Evolutionary conservation across 768 basidiomycete genomes (phyloP), one percentile per base, ranked within the genome.

Genomic region (Calocera viscosa): DNA sequence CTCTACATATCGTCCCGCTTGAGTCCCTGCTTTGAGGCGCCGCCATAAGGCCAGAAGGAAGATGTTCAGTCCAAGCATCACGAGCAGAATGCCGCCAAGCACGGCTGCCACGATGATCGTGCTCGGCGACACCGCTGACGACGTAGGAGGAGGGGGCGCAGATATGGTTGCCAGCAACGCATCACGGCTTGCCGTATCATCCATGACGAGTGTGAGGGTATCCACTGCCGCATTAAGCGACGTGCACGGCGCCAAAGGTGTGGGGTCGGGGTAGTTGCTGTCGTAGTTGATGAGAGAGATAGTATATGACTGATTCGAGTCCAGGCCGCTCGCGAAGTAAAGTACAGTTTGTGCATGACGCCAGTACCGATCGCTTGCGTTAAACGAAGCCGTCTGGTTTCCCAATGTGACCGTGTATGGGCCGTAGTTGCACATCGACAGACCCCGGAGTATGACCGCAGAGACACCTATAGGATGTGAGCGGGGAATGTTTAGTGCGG

Each of bases 401-500:
- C 53, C 53, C 22, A 60, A 22, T 2, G 53, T 60, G 30, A 60
- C 19, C 7, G 53, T 28, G 22, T 60, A 60, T 5, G 53, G 14
- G 30, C 53, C 53, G 19, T 60, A 60, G 30, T 60, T 60, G 53
- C 2, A 60, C 53, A 60, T 60, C 26, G 53, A 60, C 19, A 60
- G 53, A 10, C 53, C 53, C 7, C 53, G 53, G 10, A 60, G 53
- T 2, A 60, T 30, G 53, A 60, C 3, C 11, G 53, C 53, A 14
- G 53, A 60, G 2, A 26, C 30, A 26, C 53, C 53, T 60, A 22
- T 19, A 60, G 2, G 7, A 10, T 16, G 53, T 16, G 5, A 47
- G 5, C 24, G 7, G 5, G 43, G 8, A 47, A 47, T 47, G 5
- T 3, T 19, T 17, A 19, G 19, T 47, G 24, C 35, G 35, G 5